Conservation (phyloP, 2,329 filamentous ascomycete species). For the Hypoxylon sp. region DNA sequence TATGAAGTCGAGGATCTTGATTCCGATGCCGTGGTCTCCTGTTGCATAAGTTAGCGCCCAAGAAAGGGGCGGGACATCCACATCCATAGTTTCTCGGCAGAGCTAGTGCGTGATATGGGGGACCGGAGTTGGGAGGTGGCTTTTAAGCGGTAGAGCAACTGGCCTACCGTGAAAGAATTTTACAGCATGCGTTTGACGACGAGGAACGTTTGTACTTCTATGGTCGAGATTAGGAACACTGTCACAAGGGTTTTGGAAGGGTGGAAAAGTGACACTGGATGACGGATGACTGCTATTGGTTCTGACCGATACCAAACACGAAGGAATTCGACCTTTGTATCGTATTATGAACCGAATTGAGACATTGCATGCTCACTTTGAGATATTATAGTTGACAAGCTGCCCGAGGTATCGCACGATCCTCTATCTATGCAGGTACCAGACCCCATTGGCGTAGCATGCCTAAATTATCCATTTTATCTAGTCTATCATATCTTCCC, state of each 20-base stretch:
- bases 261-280: conserved; percentile 3
- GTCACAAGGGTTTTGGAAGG: conserved; percentile 1
- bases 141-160: conserved; percentile 8
- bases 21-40: conserved; percentile 96
- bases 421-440: neutral
- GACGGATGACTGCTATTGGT: neutral
- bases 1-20: conserved; percentile 93
- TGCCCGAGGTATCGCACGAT: too few relatives aligned
- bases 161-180: neutral
- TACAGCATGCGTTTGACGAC: neutral
- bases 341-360: neutral
- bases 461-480: conserved; percentile 1
- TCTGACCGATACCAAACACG: conserved; percentile 23
- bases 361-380: neutral
- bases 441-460: neutral
- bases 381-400: neutral
- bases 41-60: conserved; percentile 66
- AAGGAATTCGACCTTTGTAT: conserved; percentile 11
- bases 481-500: conserved; percentile 56
- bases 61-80: neutral
- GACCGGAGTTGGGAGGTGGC: conserved; percentile 28
- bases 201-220: conserved; percentile 19
- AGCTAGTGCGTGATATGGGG: conserved; percentile 26
- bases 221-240: conserved; percentile 8
- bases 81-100: conserved; percentile 1